Base-by-base conservation (phyloP, 2,329 filamentous ascomycete species). In the Fusarium sp. region DNA sequence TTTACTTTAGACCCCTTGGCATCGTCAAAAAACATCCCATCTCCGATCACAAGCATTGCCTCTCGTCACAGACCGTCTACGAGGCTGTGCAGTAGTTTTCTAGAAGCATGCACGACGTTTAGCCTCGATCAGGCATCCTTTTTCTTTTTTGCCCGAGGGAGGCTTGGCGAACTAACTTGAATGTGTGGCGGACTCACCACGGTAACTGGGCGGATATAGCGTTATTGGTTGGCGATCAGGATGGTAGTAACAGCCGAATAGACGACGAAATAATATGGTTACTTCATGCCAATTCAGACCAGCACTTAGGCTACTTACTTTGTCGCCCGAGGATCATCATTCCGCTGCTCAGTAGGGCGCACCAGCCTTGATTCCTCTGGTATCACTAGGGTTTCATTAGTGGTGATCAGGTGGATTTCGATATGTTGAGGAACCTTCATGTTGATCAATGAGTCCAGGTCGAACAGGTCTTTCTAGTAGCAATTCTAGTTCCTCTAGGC, bases 361-460 rank as follows among this genome's bases (percentile, higher is more conserved):
- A 41, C 29, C 34, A 52, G 24, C 34, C 49, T 15, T 20, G 24
- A 5, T 22, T 52, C 34, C 18, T 52, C 18, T 20, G 22, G 8
- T 25, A 29, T 18, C 49, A 52, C 49, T 43, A 41, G 34, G 24
- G 34, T 41, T 52, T 43, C 49, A 52, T 52, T 52, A 52, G 32
- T 29, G 20, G 7, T 15, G n/a, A 52, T 34, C 18, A 29, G 32
- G 34, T 34, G 16, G 32, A 52, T n/a, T 29, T n/a, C 22, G 15
- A 10, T 29, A 1, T 8, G 16, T 9, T 6, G 1, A n/a, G 18
- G 11, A 43, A 27, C 8, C 32, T 24, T 16, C 7, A 29, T 27
- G 49, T 27, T 52, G 34, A 52, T 41, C 32, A 52, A 29, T 30
- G 9, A 6, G 11, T 18, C 12, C 11, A 7, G 4, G 27, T 15